These are phyloP conservation scores for Agrocybe praecox DNA, from an alignment of 768 basidiomycete species.

Conservation along the genomic window DNA sequence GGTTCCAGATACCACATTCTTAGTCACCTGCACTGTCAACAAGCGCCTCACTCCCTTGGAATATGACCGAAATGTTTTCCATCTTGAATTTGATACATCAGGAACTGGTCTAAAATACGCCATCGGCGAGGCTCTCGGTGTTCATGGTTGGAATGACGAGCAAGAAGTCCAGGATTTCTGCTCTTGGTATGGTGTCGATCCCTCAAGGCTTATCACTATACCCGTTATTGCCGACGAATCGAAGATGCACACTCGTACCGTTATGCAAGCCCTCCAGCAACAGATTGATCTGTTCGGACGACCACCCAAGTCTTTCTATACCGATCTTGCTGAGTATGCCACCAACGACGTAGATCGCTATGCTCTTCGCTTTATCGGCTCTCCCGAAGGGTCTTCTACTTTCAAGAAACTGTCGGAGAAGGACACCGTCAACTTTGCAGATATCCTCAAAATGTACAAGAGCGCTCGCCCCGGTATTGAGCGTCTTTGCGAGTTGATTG, in stretches of 20 bases:
- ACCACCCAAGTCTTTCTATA: constrained; percentile 95
- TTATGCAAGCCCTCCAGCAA: constrained; percentile 94
- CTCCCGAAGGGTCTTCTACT: constrained; percentile 86
- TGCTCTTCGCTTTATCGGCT: constrained; percentile 88
- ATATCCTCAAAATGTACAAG: constrained; percentile 75
- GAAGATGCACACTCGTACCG: constrained; percentile 88
- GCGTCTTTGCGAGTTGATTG: constrained; percentile 84
- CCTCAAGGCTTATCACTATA: constrained; percentile 78
- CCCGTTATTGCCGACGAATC: constrained; percentile 68
- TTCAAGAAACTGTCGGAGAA: constrained; percentile 97
- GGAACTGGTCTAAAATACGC: constrained; percentile 94
- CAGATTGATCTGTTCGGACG: constrained; percentile 96
- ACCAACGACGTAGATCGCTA: constrained; percentile 69
- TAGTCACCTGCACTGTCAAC: constrained; percentile 94
- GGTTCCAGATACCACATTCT: constrained; percentile 84
- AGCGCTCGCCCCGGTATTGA: constrained; percentile 85
- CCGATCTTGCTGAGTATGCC: constrained; percentile 81
- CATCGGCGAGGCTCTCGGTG: constrained; percentile 95
- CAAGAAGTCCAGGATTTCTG: constrained; percentile 90
- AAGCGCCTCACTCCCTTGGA: constrained; percentile 91
- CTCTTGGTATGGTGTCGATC: constrained; percentile 87
- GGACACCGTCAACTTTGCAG: constrained; percentile 93
- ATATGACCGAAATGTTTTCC: constrained; percentile 99
- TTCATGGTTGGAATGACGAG: constrained; percentile 97
- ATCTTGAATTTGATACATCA: constrained; percentile 91